These are phyloP conservation scores for Amphichorda felina DNA, from an alignment of 2,329 filamentous ascomycete species.

Conservation along the genomic window DNA sequence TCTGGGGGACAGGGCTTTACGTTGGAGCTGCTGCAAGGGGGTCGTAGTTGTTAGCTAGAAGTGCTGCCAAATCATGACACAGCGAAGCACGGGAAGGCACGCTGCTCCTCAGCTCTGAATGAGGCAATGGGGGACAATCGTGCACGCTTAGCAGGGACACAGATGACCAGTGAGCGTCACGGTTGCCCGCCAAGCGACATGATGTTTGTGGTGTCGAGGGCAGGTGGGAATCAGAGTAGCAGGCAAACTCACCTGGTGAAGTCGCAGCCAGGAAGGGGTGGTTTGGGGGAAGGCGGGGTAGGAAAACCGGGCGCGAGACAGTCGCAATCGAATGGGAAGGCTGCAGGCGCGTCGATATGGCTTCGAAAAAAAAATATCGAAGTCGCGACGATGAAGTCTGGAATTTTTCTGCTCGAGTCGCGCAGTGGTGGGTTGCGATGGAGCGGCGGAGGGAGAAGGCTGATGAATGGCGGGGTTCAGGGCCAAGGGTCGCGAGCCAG, in stretches of 20 bases:
- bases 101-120: neutral
- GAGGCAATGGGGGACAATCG: neutral
- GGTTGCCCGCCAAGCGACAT: too few species aligned
- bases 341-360: too few species aligned
- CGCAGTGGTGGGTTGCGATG: neutral
- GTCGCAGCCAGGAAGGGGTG: neutral
- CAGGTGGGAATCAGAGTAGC: neutral
- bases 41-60: too few species aligned
- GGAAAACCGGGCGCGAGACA: neutral
- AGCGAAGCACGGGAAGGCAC: neutral
- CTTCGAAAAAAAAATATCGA: too few species aligned
- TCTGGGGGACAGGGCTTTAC: neutral
- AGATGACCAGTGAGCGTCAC: too few species aligned
- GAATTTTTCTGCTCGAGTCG: too few species aligned
- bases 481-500: conserved; percentile 6
- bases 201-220: conserved; percentile 5
- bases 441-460: conserved; percentile 1
- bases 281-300: conserved; percentile 6
- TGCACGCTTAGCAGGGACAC: neutral
- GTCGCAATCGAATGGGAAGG: neutral
- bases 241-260: neutral
- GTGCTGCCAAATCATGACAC: too few species aligned
- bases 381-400: too few species aligned
- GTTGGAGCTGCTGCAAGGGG: neutral
- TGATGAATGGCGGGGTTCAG: conserved; percentile 12